These are phyloP conservation scores for Aspergillus vadensis DNA, from an alignment of 2,329 filamentous ascomycete genomes.

Conservation along the genomic window DNA sequence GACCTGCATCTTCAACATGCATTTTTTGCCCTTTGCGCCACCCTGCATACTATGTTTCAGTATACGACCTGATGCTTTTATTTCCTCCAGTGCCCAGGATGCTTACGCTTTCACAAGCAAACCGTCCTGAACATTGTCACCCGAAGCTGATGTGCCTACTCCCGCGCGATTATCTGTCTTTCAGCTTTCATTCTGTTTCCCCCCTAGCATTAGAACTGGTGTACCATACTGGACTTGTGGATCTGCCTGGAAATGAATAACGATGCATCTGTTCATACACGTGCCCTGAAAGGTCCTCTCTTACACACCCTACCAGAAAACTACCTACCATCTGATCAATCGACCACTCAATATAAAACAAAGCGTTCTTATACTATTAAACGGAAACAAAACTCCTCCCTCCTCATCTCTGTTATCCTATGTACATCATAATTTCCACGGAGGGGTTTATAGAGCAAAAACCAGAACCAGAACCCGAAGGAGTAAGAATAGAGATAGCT, in stretches of 20 bases:
- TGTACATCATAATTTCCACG: too few relatives aligned
- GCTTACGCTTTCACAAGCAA: background rate
- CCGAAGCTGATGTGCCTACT: background rate
- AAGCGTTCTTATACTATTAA: too few relatives aligned
- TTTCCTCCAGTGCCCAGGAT: slow-evolving; percentile 3
- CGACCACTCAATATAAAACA: too few relatives aligned
- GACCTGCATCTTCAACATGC: slow-evolving; percentile 22
- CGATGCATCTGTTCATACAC: slow-evolving; percentile 1
- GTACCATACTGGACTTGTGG: slow-evolving; percentile 31
- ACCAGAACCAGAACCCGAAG: too few relatives aligned
- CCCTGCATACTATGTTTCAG: slow-evolving; percentile 15
- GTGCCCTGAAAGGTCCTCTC: too few relatives aligned
- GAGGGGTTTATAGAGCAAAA: too few relatives aligned
- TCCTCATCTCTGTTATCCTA: too few relatives aligned
- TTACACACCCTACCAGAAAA: too few relatives aligned
- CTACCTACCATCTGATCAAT: too few relatives aligned
- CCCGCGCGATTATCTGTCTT: background rate
- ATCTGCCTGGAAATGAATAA: slow-evolving; percentile 10
- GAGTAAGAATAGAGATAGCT: too few relatives aligned
- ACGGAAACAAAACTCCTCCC: too few relatives aligned
- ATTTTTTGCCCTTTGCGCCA: slow-evolving; percentile 13
- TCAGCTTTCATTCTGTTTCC: slow-evolving; percentile 8
- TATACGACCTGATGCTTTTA: slow-evolving; percentile 21
- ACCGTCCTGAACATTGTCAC: background rate
- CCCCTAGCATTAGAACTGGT: slow-evolving; percentile 32